Percentiles rank a stretch among this genome's conserved stretches.
phyloP scores from a whole-genome alignment of 768 basidiomycete species.

The Plicaturopsis crispa region DNA sequence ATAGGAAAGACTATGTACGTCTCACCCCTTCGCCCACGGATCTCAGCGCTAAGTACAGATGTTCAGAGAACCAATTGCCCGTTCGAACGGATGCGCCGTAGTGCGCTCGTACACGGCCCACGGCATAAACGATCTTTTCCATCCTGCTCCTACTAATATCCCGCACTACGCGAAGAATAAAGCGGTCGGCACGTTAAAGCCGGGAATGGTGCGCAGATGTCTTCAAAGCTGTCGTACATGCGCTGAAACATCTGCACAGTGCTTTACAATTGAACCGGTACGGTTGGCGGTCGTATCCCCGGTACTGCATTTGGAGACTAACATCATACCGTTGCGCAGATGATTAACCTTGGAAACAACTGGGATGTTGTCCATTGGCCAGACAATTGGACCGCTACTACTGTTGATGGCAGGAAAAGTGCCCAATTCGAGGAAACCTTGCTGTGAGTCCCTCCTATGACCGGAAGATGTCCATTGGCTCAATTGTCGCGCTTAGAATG shows the following conservation, averaged over 20 bases:
- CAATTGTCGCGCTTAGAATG: constrained; percentile 43
- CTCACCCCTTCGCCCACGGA: not conserved
- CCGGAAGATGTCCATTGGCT: too few relatives aligned
- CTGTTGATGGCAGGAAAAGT: constrained; percentile 80
- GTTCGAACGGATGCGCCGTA: constrained; percentile 78
- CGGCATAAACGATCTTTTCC: constrained; percentile 84
- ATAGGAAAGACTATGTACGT: constrained; percentile 76
- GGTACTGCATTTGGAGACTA: not conserved
- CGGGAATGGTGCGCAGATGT: constrained; percentile 80
- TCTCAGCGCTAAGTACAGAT: constrained; percentile 6
- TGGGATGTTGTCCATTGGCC: constrained; percentile 84
- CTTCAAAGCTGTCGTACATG: too few relatives aligned
- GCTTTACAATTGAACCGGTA: constrained; percentile 79
- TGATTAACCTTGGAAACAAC: constrained; percentile 88
- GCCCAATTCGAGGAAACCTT: constrained; percentile 99
- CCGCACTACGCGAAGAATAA: constrained; percentile 96
- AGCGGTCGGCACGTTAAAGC: constrained; percentile 86
- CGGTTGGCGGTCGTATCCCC: too few relatives aligned
- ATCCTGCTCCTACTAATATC: constrained; percentile 77
- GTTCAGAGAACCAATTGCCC: constrained; percentile 84
- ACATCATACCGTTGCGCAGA: constrained; percentile 35
- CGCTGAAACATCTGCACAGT: too few relatives aligned
- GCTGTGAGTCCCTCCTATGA: constrained; percentile 69
- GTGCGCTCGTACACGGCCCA: constrained; percentile 91
- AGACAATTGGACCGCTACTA: constrained; percentile 96